A percentile compares a stretch with the other conserved stretches of the same genome.
Conservation (phyloP, 2,329 filamentous ascomycete species). For the Zasmidium cellare region DNA sequence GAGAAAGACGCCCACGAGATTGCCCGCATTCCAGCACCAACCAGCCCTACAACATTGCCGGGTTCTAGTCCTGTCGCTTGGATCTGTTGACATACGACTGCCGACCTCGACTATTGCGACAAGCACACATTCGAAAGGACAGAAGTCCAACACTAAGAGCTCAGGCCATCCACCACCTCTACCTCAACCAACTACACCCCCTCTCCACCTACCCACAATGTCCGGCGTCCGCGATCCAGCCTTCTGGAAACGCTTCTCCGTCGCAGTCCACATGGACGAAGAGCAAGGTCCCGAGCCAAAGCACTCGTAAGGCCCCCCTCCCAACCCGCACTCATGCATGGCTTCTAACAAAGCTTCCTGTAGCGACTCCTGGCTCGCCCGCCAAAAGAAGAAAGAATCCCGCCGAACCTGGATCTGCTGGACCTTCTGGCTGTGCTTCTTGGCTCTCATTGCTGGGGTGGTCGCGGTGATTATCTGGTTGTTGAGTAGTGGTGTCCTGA, state of each 20-base stretch:
- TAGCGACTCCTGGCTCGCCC: constrained; percentile 57
- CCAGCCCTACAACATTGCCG: not conserved
- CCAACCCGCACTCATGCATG: constrained; percentile 1
- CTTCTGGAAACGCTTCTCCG: constrained; percentile 62
- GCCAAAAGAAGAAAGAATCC: constrained; percentile 49
- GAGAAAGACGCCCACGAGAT: not conserved
- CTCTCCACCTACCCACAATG: constrained; percentile 36
- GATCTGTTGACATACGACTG: not conserved
- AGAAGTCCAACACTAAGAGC: not conserved
- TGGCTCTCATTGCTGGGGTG: constrained; percentile 46
- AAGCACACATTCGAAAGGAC: not conserved
- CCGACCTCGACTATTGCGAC: not conserved
- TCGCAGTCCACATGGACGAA: constrained; percentile 59
- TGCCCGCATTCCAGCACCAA: constrained; percentile 2
- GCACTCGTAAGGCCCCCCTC: constrained; percentile 39
- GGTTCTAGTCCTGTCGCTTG: not conserved
- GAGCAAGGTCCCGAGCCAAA: constrained; percentile 36
- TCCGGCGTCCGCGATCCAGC: constrained; percentile 56
- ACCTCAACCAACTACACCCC: not conserved
- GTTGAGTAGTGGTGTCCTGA: constrained; percentile 23
- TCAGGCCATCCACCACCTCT: not conserved
- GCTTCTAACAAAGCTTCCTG: constrained; percentile 5
- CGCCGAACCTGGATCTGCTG: constrained; percentile 51
- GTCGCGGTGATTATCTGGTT: constrained; percentile 50
- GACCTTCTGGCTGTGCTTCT: constrained; percentile 48